These are phyloP conservation scores for Coccomyxa sp. DNA, from an alignment of 139 green algal species.

Conservation along the genomic window DNA sequence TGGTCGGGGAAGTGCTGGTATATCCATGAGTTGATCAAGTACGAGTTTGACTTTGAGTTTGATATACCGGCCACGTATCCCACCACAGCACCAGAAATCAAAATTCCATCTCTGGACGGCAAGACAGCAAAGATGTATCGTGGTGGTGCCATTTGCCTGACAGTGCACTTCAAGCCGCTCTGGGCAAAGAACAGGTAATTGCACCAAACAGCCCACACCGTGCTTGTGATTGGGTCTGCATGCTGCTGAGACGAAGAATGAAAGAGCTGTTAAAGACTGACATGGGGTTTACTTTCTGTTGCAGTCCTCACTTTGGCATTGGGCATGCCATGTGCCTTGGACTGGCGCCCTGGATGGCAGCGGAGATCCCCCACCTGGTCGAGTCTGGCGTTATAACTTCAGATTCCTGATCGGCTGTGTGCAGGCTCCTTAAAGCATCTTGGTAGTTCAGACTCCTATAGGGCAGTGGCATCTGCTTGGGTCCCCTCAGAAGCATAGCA, in stretches of 20 bases:
- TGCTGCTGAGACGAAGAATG: background rate
- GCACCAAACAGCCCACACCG: no score
- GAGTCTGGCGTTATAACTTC: conserved; percentile 1
- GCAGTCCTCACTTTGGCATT: conserved; percentile 89
- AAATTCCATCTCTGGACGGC: conserved; percentile 92
- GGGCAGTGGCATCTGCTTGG: no score
- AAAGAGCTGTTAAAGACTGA: background rate
- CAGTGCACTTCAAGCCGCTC: conserved; percentile 97
- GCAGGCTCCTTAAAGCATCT: no score
- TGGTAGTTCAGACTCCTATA: no score
- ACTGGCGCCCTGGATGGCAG: conserved; percentile 91
- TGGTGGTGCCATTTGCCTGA: conserved; percentile 94
- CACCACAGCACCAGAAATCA: conserved; percentile 85
- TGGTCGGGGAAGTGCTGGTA: conserved; percentile 77
- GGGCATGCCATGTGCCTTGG: conserved; percentile 93
- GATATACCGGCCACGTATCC: conserved; percentile 93
- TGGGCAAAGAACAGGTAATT: conserved; percentile 83
- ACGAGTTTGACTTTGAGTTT: conserved; percentile 97
- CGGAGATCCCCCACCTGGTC: conserved; percentile 90
- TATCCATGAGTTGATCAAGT: conserved; percentile 90
- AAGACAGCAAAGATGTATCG: conserved; percentile 98
- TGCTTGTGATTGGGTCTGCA: background rate
- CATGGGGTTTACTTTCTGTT: background rate
- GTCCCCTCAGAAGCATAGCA: no score
- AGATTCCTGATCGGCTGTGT: no score